phyloP scores from a whole-genome alignment of 306 rosid genomes.

The Cicer chorassanicum region DNA sequence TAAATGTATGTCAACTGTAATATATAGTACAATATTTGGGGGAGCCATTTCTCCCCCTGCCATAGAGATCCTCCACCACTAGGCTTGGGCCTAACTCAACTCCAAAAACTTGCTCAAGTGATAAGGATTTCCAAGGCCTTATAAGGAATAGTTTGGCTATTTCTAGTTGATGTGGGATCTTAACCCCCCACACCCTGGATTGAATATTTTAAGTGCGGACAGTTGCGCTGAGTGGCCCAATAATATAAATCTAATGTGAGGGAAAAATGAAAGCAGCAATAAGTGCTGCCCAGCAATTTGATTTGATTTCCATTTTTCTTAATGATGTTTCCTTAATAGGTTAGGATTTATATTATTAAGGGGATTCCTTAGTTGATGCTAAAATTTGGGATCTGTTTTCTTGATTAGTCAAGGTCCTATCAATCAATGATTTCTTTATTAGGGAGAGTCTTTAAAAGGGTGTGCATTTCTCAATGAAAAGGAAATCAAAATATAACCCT shows the following conservation, averaged over 20 bases:
- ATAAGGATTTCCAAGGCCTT: not conserved
- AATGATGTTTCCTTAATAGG: not conserved
- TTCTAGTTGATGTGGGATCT: not conserved
- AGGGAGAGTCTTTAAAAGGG: not conserved
- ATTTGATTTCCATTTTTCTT: not conserved
- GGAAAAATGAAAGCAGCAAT: not conserved
- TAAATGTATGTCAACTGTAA: no score
- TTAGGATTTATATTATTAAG: not conserved
- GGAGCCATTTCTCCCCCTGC: no score
- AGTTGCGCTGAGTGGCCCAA: not conserved
- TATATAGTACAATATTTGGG: no score
- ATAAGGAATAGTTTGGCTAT: not conserved
- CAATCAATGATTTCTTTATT: not conserved
- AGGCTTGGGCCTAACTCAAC: not conserved
- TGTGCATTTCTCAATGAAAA: conserved; percentile 3
- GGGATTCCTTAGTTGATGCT: not conserved
- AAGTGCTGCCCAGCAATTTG: not conserved
- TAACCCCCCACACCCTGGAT: not conserved
- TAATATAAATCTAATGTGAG: not conserved
- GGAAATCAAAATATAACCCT: not conserved
- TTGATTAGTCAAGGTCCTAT: not conserved
- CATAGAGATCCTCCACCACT: no score
- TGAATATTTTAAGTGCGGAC: not conserved
- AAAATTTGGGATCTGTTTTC: not conserved
- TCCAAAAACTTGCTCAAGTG: not conserved